Percentiles rank a stretch among this genome's conserved stretches.
Evolutionary conservation across 139 green algal species (phyloP).

Genomic region (Spirogloea muscicola): DNA sequence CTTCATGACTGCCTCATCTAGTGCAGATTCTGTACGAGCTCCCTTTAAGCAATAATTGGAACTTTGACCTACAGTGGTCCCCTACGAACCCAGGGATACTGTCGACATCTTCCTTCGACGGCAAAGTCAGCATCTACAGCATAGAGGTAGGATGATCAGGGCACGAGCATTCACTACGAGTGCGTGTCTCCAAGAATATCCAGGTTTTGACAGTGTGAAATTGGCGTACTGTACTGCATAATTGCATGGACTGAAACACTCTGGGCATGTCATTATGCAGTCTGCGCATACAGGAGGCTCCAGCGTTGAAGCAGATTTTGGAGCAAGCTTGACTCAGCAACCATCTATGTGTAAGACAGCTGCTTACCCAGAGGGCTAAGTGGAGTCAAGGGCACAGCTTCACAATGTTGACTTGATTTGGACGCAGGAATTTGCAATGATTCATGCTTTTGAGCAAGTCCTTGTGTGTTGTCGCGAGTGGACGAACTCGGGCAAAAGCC

Average conservation of each 20-base stretch:
- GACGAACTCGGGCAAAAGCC: not conserved
- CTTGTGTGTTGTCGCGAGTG: not conserved
- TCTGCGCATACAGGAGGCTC: not conserved
- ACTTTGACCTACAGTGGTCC: constrained; percentile 84
- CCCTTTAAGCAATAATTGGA: constrained; percentile 63
- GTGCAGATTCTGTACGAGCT: constrained; percentile 53
- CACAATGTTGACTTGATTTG: not conserved
- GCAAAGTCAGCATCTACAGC: constrained; percentile 60
- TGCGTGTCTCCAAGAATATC: not conserved
- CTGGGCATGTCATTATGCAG: too few relatives aligned
- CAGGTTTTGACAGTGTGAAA: not conserved
- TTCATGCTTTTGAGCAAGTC: not conserved
- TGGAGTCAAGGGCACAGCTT: not conserved
- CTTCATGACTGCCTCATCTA: constrained; percentile 1
- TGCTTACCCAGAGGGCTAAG: not conserved
- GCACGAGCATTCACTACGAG: not conserved
- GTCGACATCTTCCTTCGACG: constrained; percentile 69
- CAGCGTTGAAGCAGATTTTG: constrained; percentile 12
- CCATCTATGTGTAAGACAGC: not conserved
- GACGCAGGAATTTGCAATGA: not conserved
- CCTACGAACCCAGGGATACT: constrained; percentile 65
- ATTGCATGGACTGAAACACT: too few relatives aligned
- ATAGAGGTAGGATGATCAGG: constrained; percentile 40
- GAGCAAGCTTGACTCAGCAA: too few relatives aligned
- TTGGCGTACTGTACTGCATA: too few relatives aligned